Evolutionary conservation across 225 moss, liverwort and hornwort genomes (phyloP), one percentile per base, ranked within the genome.

Genomic region (Rhytidiadelphus loreus): DNA sequence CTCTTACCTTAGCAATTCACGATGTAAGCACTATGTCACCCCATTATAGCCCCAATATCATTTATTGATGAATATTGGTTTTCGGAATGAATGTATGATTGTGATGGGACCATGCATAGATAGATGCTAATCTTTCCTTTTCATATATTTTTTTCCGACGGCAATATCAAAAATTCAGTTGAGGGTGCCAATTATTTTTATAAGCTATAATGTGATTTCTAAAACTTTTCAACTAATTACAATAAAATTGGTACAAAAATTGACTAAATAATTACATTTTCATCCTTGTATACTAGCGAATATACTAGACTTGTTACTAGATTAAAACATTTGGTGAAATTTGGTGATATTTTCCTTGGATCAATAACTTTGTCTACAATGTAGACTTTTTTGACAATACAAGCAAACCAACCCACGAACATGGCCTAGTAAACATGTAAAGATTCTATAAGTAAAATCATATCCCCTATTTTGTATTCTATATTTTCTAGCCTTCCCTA

Each of bases 281-380:
- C 19, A 46, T 32, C 32, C 2, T 74, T 48, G 19, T 74, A 4
- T 32, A 18, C n/a, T n/a, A n/a, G n/a, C n/a, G n/a, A n/a, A n/a
- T n/a, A n/a, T n/a, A n/a, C 32, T 19, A 30, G 18, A 3, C 11
- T 48, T 48, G 11, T 30, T 0, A 0, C 11, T 48, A 32, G 11
- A 48, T 48, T 7, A 48, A 18, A 44, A 17, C 3, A 28, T 44
- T 72, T 44, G 6, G 3, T 44, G 4, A 46, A 29, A 73, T 46
- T 29, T 73, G 2, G 3, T 10, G 3, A 28, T 10, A 17, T 44
- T 44, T 29, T 44, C 2, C 3, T 2, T 0, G 0, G 0, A 29
- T 8, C 4, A 1, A 3, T 0, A 73, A 46, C 6, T 16, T 10
- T 46, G 11, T 29, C 6, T 1, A 0, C 11, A 73, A 29, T 46